phyloP scores from a whole-genome alignment of 2,329 filamentous ascomycete species.

The Sporothrix humicola region DNA sequence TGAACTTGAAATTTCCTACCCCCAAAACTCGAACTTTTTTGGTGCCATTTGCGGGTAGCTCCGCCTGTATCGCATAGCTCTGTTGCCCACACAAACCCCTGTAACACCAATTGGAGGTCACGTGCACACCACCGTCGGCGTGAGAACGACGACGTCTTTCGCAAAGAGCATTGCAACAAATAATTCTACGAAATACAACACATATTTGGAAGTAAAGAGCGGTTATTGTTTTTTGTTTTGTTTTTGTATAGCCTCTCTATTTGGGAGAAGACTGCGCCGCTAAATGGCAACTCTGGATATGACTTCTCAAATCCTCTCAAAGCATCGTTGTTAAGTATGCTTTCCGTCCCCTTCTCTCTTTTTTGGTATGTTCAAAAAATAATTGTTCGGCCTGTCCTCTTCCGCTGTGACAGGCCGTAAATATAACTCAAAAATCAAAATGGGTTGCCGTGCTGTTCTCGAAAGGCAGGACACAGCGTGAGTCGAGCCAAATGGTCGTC shows the following conservation, averaged over 20 bases:
- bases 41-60: slow-evolving; percentile 25
- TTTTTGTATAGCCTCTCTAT: neutral
- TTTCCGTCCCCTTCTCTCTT: neutral
- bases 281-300: neutral
- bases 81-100: slow-evolving; percentile 13
- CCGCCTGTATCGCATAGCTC: slow-evolving; percentile 20
- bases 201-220: neutral
- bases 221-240: neutral
- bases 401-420: slow-evolving; percentile 26
- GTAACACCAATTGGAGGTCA: slow-evolving; percentile 4
- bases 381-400: slow-evolving; percentile 15
- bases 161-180: neutral
- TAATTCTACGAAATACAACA: neutral
- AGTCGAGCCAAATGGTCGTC: too few relatives aligned
- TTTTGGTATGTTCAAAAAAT: slow-evolving; percentile 30
- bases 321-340: neutral
- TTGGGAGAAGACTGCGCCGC: neutral
- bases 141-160: neutral
- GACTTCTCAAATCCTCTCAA: neutral
- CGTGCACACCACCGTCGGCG: slow-evolving; percentile 1
- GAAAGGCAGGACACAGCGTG: neutral
- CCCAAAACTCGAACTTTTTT: slow-evolving; percentile 6
- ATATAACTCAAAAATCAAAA: slow-evolving; percentile 32
- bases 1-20: neutral
- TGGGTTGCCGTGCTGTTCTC: neutral